Evolutionary conservation across 768 basidiomycete species (phyloP).

Genomic region (Lactarius vividus): DNA sequence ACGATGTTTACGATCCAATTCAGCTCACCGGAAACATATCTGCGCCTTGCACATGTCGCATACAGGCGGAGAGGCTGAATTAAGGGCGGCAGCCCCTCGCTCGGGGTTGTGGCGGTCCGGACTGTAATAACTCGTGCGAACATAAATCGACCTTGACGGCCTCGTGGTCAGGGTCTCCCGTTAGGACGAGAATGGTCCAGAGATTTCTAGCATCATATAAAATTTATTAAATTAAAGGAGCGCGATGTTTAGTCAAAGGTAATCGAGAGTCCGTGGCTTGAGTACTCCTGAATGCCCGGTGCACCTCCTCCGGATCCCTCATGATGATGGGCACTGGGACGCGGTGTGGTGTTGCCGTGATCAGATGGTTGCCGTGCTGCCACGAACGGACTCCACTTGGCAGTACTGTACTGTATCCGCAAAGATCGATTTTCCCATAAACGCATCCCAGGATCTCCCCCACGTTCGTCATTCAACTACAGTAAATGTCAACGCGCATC

Average conservation of each 20-base stretch:
- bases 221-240: background rate
- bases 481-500: background rate
- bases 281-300: background rate
- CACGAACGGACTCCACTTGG: background rate
- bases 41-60: background rate
- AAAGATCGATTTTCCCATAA: background rate
- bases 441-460: background rate
- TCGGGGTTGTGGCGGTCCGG: background rate
- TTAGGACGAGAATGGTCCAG: background rate
- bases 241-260: background rate
- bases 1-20: background rate
- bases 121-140: background rate
- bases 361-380: background rate
- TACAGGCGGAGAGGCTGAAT: background rate
- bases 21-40: too few species aligned
- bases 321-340: background rate
- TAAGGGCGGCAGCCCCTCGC: background rate
- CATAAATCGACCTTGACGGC: background rate
- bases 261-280: background rate
- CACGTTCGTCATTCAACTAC: background rate
- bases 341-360: background rate
- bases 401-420: background rate
- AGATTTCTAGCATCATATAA: background rate
- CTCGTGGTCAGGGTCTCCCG: background rate
- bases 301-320: background rate